phyloP scores from a whole-genome alignment of 371 early-diverging fungal genomes.

The Mortierella sp. region DNA sequence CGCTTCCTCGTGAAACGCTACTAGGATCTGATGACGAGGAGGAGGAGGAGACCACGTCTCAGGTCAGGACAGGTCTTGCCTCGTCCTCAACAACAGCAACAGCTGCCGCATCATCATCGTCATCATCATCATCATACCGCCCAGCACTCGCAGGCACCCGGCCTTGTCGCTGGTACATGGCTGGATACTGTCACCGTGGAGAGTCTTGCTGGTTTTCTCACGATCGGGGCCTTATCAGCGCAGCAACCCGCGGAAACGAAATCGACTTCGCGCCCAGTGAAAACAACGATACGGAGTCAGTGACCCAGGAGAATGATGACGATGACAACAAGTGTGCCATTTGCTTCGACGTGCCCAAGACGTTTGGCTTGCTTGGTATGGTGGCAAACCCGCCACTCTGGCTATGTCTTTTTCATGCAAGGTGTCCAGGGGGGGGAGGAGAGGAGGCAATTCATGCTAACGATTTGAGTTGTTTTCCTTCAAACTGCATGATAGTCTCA shows the following conservation, averaged over 20 bases:
- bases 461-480: too few relatives aligned
- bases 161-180: constrained; percentile 47
- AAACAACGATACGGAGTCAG: constrained; percentile 3
- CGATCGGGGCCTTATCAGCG: constrained; percentile 21
- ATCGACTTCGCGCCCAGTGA: constrained; percentile 1
- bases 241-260: not conserved
- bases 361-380: constrained; percentile 47
- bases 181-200: constrained; percentile 48
- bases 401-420: not conserved
- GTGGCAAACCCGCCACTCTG: not conserved
- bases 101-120: not conserved
- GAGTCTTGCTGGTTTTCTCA: constrained; percentile 52
- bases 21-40: not conserved
- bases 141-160: constrained; percentile 17
- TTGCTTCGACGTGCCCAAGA: constrained; percentile 41
- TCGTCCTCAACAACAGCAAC: not conserved
- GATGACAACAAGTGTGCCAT: constrained; percentile 43
- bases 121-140: constrained; percentile 8
- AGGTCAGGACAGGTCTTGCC: not conserved
- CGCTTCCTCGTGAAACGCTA: constrained; percentile 1
- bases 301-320: not conserved
- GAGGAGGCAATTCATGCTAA: too few relatives aligned
- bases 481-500: constrained; percentile 20
- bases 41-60: not conserved
- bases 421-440: too few relatives aligned